Evolutionary conservation across 164 flowering plant genomes (phyloP), one percentile per base, ranked within the genome.

Genomic region (Protea cynaroides): DNA sequence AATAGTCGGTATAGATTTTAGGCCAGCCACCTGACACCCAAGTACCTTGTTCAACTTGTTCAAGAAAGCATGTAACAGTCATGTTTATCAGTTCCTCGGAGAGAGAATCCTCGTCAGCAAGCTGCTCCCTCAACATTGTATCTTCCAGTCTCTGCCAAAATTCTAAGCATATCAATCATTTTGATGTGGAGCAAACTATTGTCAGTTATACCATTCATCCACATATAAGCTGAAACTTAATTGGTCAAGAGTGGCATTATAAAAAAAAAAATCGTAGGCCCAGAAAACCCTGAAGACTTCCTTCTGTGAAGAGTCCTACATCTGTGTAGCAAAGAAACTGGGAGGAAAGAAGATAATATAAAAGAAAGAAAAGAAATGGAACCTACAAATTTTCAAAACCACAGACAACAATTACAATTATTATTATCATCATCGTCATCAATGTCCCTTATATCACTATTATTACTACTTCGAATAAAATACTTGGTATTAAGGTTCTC

Each of bases 1-100:
- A 85, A 71, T 92, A 95, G 72, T 92, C 97, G 0, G 99, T 95
- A 56, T 69, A 84, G 19, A 74, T 74, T 64, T 86, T 81, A 37
- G 99, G 99, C 97, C 99, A 92, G 14, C 86, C 90, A 55, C 86
- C 92, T 1, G 83, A 73, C 63, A 56, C 50, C 97, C 97, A 89
- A 63, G 64, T 84, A 6, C 89, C 92, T 1, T 86, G 82, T 75
- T 84, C 84, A 60, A 81, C 90, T 83, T 91, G 88, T 74, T 86
- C 77, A 47, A 92, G 71, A 72, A 95, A 92, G 24, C 65, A 72
- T 0, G 72, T 49, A 57, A 92, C 68, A 1, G 75, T 81, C 11
- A 62, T 21, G 51, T 95, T 97, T 54, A 92, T 85, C 64, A 92
- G 29, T 71, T 89, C 97, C 72, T 89, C 96, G 0, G 90, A 58